Evolutionary conservation across 2,329 filamentous ascomycete genomes (phyloP), one percentile per base, ranked within the genome.

Genomic region (Thielaviopsis populi): DNA sequence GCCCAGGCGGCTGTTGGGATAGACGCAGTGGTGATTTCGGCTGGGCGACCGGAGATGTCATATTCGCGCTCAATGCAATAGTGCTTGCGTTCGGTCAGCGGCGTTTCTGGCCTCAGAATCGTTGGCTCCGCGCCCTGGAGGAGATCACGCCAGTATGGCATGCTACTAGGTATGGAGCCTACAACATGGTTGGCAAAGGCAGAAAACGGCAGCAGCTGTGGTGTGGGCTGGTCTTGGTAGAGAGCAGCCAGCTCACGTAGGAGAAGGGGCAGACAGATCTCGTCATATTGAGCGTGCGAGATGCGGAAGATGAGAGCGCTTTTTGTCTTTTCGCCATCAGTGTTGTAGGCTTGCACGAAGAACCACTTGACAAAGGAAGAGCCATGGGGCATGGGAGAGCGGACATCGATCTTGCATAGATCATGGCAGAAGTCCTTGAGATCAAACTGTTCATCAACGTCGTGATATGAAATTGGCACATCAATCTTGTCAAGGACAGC

Each of bases 271-370:
- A 87, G 76, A 68, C 81, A 87, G 24, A 87, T 83, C 67, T 85
- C 85, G 67, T 88, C 85, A 69, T 87, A 87, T 68, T 87, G 84
- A 0, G 84, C 82, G 70, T 88, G 85, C 0, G 84, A 87, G 63
- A 88, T 79, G 64, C 84, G 80, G 70, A 86, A 78, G 65, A 80
- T 74, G 15, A 87, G 79, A 59, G 74, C 77, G 41, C 73, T 75
- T 37, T 70, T 67, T 42, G 65, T 66, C 40, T 59, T 46, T 11
- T 61, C 40, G 40, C 67, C 69, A 19, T 68, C 69, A 43, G 70
- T 59, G 65, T 66, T 66, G 19, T 67, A 68, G 48, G 69, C 63
- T 64, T 75, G 74, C 53, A 83, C 74, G 54, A 80, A 76, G 68
- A 82, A 78, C 75, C 82, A 84, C 67, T 83, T 82, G 64, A 82